phyloP scores from a whole-genome alignment of 768 basidiomycete genomes.

The Lactifluus subvellereus region DNA sequence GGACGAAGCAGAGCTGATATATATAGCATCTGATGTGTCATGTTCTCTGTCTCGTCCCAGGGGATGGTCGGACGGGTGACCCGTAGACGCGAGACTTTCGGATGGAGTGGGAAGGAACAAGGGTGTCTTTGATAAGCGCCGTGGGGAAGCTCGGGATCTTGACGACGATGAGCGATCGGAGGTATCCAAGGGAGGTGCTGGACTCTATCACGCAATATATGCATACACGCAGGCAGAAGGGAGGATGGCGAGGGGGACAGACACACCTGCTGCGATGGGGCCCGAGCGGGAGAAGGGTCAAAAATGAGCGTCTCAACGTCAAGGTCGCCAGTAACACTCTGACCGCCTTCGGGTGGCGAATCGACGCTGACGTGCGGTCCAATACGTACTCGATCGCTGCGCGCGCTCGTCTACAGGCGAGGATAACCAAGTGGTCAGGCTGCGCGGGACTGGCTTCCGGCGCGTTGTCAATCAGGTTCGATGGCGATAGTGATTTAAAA shows the following conservation, averaged over 20 bases:
- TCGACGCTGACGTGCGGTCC: background rate
- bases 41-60: background rate
- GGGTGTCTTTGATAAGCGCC: background rate
- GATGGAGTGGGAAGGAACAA: slow-evolving; percentile 11
- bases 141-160: background rate
- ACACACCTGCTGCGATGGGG: slow-evolving; percentile 1
- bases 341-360: background rate
- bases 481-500: background rate
- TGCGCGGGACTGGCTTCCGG: background rate
- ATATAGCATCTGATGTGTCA: slow-evolving; percentile 5
- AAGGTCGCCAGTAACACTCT: background rate
- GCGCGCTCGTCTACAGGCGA: background rate
- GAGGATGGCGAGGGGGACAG: background rate
- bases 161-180: background rate
- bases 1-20: background rate
- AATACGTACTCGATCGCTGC: background rate
- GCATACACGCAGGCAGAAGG: background rate
- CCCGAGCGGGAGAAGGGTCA: background rate
- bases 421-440: background rate
- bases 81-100: background rate
- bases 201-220: slow-evolving; percentile 3
- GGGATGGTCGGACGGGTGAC: background rate
- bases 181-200: background rate
- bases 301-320: background rate
- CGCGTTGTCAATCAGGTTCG: background rate